A percentile compares a stretch with the other conserved stretches of the same genome.
Conservation (phyloP, 177 flowering plant species). For the Vitis hybrid region DNA sequence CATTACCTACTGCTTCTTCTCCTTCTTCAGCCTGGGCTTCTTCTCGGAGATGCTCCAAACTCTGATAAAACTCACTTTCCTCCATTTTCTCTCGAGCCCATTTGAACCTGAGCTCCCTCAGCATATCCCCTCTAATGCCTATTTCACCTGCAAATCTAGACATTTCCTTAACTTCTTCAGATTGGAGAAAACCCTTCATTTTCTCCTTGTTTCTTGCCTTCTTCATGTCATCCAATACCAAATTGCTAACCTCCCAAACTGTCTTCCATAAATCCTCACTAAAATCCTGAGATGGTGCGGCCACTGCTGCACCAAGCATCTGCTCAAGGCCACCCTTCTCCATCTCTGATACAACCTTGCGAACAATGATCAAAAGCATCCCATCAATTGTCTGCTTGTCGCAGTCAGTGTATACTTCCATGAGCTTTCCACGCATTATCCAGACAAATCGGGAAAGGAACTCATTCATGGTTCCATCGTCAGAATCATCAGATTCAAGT, state of each 20-base stretch:
- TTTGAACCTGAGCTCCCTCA: slow-evolving; percentile 83
- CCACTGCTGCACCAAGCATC: slow-evolving; percentile 28
- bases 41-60: slow-evolving; percentile 37
- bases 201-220: slow-evolving; percentile 76
- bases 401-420: slow-evolving; percentile 46
- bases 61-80: slow-evolving; percentile 66
- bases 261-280: slow-evolving; percentile 87
- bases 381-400: slow-evolving; percentile 66
- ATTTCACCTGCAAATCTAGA: slow-evolving; percentile 80
- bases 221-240: slow-evolving; percentile 73
- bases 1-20: slow-evolving; percentile 18
- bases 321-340: slow-evolving; percentile 58
- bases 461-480: slow-evolving; percentile 57
- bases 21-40: slow-evolving; percentile 27
- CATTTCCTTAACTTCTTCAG: slow-evolving; percentile 75
- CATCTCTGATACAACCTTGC: slow-evolving; percentile 67
- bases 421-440: slow-evolving; percentile 69
- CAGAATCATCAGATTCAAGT: slow-evolving; percentile 22
- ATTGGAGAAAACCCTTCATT: slow-evolving; percentile 70
- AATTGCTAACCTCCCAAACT: slow-evolving; percentile 74
- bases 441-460: slow-evolving; percentile 80
- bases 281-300: slow-evolving; percentile 44
- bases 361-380: slow-evolving; percentile 73
- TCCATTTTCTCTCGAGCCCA: slow-evolving; percentile 94
- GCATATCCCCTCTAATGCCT: slow-evolving; percentile 93